Conservation (phyloP, 345 rosid genomes). For the Linum usitatissimum region DNA sequence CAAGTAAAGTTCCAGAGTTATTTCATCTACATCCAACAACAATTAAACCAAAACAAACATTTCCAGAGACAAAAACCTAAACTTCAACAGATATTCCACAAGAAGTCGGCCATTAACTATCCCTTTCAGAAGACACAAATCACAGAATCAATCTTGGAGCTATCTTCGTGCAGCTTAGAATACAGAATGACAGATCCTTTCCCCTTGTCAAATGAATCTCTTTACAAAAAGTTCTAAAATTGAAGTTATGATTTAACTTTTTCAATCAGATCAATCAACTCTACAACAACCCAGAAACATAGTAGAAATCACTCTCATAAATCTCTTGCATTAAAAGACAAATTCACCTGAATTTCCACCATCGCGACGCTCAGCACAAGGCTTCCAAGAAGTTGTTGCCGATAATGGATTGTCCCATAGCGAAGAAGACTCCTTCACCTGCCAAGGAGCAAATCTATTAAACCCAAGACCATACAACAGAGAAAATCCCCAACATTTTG, state of each 20-base stretch:
- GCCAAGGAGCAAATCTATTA: neutral
- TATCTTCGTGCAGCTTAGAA: neutral
- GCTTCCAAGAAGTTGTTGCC: slow-evolving; percentile 97
- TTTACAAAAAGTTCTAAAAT: neutral
- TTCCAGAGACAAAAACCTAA: neutral
- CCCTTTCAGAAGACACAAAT: neutral
- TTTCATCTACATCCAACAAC: neutral
- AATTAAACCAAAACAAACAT: neutral
- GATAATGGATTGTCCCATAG: slow-evolving; percentile 96
- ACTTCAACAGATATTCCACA: neutral
- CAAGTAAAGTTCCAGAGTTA: slow-evolving; percentile 7
- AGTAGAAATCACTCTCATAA: neutral
- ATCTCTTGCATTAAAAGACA: neutral
- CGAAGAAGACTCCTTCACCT: slow-evolving; percentile 92
- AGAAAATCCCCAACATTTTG: neutral
- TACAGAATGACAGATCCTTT: neutral
- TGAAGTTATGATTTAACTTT: neutral
- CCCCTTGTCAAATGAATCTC: neutral
- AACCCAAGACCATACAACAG: neutral
- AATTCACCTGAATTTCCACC: slow-evolving; percentile 67
- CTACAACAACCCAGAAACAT: too few relatives aligned
- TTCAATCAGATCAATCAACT: too few relatives aligned
- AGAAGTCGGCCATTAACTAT: neutral
- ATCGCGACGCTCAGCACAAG: slow-evolving; percentile 86
- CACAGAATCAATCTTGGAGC: neutral